Percentiles rank a stretch among this genome's conserved stretches.
Conservation (phyloP, 2,329 filamentous ascomycete genomes). For the Ascochyta pisi region DNA sequence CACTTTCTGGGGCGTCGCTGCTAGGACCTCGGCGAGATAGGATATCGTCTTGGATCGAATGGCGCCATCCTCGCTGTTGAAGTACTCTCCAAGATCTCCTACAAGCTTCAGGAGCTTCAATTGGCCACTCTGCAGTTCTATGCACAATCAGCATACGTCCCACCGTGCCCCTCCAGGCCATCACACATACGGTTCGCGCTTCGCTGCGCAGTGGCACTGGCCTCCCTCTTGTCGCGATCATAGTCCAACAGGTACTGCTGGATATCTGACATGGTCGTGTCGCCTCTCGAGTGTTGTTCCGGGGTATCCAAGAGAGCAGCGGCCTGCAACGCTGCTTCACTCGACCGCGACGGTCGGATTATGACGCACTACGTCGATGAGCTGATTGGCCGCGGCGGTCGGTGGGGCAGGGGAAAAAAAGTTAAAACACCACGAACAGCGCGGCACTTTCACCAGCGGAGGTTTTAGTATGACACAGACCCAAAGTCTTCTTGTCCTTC, state of each 20-base stretch:
- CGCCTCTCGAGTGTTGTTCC: slow-evolving; percentile 10
- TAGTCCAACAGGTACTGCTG: slow-evolving; percentile 60
- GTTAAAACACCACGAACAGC: slow-evolving; percentile 13
- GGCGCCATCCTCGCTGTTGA: slow-evolving; percentile 69
- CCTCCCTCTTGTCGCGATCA: slow-evolving; percentile 57
- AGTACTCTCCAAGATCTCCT: slow-evolving; percentile 69
- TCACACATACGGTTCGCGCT: slow-evolving; percentile 50
- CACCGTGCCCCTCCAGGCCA: slow-evolving; percentile 16
- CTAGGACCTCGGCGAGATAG: slow-evolving; percentile 60
- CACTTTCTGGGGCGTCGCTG: slow-evolving; percentile 59
- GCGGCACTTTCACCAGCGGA: slow-evolving; percentile 14
- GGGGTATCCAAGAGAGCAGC: slow-evolving; percentile 8
- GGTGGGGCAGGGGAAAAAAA: slow-evolving; percentile 23
- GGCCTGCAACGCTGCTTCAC: slow-evolving; percentile 17
- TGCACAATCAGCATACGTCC: slow-evolving; percentile 26
- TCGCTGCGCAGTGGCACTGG: slow-evolving; percentile 51
- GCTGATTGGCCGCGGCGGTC: slow-evolving; percentile 20
- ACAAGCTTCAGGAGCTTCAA: slow-evolving; percentile 68
- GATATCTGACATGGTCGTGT: slow-evolving; percentile 58
- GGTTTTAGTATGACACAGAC: slow-evolving; percentile 21
- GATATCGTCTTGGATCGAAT: slow-evolving; percentile 65
- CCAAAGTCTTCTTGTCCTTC: slow-evolving; percentile 16
- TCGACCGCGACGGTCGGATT: slow-evolving; percentile 21
- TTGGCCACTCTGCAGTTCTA: slow-evolving; percentile 66
- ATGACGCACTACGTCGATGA: slow-evolving; percentile 21